Base-by-base conservation (phyloP, 2,329 filamentous ascomycete genomes). In the Calonectria honghensis region DNA sequence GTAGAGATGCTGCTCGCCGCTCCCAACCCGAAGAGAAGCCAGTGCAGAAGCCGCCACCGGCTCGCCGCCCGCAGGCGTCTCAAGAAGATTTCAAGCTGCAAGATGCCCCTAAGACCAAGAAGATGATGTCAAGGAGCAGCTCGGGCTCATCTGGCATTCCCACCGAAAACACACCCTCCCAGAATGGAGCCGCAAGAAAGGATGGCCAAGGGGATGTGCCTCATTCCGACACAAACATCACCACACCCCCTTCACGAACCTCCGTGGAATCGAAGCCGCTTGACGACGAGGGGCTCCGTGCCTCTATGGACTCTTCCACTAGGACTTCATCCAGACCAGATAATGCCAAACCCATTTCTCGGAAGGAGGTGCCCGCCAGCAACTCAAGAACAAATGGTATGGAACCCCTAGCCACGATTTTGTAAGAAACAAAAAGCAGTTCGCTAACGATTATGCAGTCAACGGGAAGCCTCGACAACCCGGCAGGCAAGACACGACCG, bases 51-150 rank as follows among this genome's bases (percentile, higher is more conserved):
- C 45, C 78, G n/a, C 72, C 78, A n/a, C 71, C 83, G 37, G 76
- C 74, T 0, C 88, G 85, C 75, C 84, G 84, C 41, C 80, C 57
- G 20, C 57, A 77, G 27, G 70, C 79, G 24, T 87, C 83, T 3
- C 80, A 77, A 20, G 93, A 94, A 16, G 92, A 92, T 35, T 96
- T 96, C 85, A 95, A 93, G 84, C 85, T 97, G 54, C 95, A 96
- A 81, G 95, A 98, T 64, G 94, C 94, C 1, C 95, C 95, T 0
- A 94, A 93, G 84, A 90, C 88, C 80, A 91, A 90, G 79, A 89
- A 88, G 79, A 75, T 85, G 39, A 79, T 84, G 20, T 84, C 87
- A 4, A 85, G 88, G 70, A 87, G 84, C 77, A 86, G 86, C 76
- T 88, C 88, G 0, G 86, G 88, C 70, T 86, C 85, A 13, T 82